Evolutionary conservation across 768 basidiomycete genomes (phyloP).

Genomic region (Hypholoma sublateritium): DNA sequence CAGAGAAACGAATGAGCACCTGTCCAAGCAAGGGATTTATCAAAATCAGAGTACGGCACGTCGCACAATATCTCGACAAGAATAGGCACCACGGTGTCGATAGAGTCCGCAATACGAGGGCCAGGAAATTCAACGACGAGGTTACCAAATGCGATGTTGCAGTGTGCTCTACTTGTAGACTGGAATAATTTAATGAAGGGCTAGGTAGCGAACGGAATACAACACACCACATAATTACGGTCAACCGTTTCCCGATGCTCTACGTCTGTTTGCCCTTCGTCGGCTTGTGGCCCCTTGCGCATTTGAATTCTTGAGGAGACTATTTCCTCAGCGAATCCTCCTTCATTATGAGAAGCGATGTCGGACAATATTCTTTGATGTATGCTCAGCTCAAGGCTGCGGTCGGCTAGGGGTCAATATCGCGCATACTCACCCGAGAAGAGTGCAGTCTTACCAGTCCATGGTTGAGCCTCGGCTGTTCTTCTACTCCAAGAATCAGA

Average conservation of each 20-base stretch:
- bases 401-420: background rate
- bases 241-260: constrained; percentile 22
- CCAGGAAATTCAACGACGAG: constrained; percentile 66
- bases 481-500: no score
- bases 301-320: constrained; percentile 64
- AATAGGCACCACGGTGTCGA: constrained; percentile 53
- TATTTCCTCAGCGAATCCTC: constrained; percentile 49
- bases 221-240: constrained; percentile 61
- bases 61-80: constrained; percentile 71
- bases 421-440: background rate
- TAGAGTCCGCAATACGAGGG: constrained; percentile 46
- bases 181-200: constrained; percentile 23
- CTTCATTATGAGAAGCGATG: constrained; percentile 56
- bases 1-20: constrained; percentile 41
- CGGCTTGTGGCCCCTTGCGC: constrained; percentile 15
- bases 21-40: constrained; percentile 76
- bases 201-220: background rate
- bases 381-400: constrained; percentile 76
- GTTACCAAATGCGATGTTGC: constrained; percentile 83
- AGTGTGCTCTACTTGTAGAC: constrained; percentile 73
- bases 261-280: constrained; percentile 19
- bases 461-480: background rate
- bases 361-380: constrained; percentile 76
- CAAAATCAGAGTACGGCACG: constrained; percentile 76
- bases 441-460: constrained; percentile 14